These are phyloP conservation scores for Russula abietina DNA, from an alignment of 768 basidiomycete species.

Conservation along the genomic window DNA sequence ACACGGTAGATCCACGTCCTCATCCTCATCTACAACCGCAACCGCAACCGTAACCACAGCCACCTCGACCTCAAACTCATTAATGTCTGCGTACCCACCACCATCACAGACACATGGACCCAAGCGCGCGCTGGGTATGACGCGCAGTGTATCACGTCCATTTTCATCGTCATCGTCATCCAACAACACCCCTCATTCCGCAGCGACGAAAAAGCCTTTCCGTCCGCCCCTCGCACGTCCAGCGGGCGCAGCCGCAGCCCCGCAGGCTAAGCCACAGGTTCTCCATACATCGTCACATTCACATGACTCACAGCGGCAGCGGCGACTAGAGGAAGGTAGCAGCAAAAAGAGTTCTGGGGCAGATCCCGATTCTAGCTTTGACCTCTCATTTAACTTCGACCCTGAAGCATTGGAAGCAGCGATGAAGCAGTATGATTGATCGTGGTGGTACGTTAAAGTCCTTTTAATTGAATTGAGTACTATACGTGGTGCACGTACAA, in stretches of 20 bases:
- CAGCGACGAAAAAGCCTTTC: constrained; percentile 12
- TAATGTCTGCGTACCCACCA: not conserved
- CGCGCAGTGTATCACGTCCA: not conserved
- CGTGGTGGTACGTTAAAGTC: not conserved
- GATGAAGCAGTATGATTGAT: constrained; percentile 13
- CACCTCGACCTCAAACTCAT: not conserved
- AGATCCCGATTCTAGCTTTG: constrained; percentile 20
- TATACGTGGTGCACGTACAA: too few species aligned
- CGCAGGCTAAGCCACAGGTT: not conserved
- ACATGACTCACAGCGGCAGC: not conserved
- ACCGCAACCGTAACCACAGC: too few species aligned
- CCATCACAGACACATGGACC: constrained; percentile 1
- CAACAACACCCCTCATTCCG: not conserved
- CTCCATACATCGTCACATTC: not conserved
- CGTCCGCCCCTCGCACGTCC: constrained; percentile 6
- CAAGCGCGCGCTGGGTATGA: constrained; percentile 15
- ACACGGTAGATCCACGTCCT: not conserved
- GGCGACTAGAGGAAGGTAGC: not conserved
- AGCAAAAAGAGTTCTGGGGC: not conserved
- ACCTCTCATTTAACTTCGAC: constrained; percentile 19
- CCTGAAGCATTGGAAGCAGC: constrained; percentile 18
- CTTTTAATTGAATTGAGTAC: not conserved
- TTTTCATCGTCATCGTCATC: not conserved
- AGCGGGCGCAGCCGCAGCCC: not conserved
- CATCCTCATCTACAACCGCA: not conserved